phyloP scores from a whole-genome alignment of 768 basidiomycete species.

The Macrocybe gigantea region DNA sequence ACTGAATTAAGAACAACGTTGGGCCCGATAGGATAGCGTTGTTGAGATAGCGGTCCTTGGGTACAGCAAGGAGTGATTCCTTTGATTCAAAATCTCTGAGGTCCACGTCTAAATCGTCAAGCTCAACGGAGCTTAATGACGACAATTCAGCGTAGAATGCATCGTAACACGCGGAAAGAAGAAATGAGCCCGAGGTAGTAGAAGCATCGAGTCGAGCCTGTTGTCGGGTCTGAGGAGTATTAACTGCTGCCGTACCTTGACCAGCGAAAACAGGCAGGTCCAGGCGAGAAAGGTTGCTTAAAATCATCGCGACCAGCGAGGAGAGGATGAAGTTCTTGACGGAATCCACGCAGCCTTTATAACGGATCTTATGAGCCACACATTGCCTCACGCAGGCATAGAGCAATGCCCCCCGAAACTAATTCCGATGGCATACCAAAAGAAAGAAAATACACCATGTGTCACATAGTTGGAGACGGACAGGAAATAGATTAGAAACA shows the following conservation, averaged over 20 bases:
- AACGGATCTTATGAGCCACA: conserved; percentile 12
- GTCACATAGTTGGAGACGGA: conserved; percentile 10
- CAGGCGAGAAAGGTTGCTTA: conserved; percentile 7
- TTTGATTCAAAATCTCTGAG: conserved; percentile 36
- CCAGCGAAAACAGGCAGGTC: conserved; percentile 51
- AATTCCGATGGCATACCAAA: conserved; percentile 8
- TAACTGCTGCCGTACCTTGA: conserved; percentile 39
- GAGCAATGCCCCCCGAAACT: conserved; percentile 10
- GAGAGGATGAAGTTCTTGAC: conserved; percentile 1
- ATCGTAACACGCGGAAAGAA: conserved; percentile 46
- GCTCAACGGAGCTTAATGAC: conserved; percentile 32
- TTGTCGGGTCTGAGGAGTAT: conserved; percentile 22
- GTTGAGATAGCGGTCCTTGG: conserved; percentile 25
- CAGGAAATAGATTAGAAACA: conserved; percentile 10
- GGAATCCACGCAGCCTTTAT: conserved; percentile 7
- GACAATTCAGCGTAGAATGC: conserved; percentile 45
- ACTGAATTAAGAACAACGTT: conserved; percentile 44
- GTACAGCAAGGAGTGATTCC: conserved; percentile 30
- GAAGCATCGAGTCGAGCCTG: conserved; percentile 37
- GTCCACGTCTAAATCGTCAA: conserved; percentile 31
- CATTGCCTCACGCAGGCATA: conserved; percentile 6
- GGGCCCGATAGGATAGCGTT: conserved; percentile 47
- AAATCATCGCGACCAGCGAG: conserved; percentile 6
- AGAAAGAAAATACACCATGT: background rate
- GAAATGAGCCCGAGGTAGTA: conserved; percentile 32